Evolutionary conservation across 108 stramenopile species (phyloP), one percentile per base, ranked within the genome.

Genomic region (Stephanodiscus minutulus): DNA sequence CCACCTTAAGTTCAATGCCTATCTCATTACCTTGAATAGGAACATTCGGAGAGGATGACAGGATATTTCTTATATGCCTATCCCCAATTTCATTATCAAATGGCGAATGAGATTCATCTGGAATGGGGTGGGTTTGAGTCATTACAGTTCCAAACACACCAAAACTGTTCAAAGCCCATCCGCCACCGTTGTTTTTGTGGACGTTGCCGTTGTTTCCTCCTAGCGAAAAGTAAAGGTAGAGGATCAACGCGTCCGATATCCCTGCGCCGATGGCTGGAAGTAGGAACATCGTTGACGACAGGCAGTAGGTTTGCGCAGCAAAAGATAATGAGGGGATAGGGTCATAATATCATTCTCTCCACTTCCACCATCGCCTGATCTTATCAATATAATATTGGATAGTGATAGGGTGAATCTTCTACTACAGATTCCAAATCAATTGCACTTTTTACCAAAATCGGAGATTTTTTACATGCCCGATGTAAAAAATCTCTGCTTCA

Each of bases 261-360:
- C 83, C 80, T 1, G 89, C 83, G 5, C 77, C 81, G 5, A 86
- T 70, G 17, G 86, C 89, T 39, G 86, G 89, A 17, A 90, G 71
- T 33, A 90, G 75, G 73, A 89, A 87, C 52, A 79, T 79, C 39
- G 7, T 9, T 39, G 7, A 11, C 11, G 7, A 11, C 9, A 8
- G 39, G 39, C 39, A 8, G 8, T 39, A 39, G 39, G 39, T 9
- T 39, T 8, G 9, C 9, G 39, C 39, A 39, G 39, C 5, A 39
- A 39, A 11, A 39, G 39, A 39, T 39, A 39, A 39, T 39, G 39
- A 39, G 11, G 39, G 39, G 9, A 39, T 39, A 4, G 7, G 7
- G 35, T 35, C 35, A 6, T 6, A 5, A 35, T 6, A 5, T 5
- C 35, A 3, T 6, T 35, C 35, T 35, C 35, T 35, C 35, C 6